Base-by-base conservation (phyloP, 163 green algal species). In the Scenedesmus sp. region DNA sequence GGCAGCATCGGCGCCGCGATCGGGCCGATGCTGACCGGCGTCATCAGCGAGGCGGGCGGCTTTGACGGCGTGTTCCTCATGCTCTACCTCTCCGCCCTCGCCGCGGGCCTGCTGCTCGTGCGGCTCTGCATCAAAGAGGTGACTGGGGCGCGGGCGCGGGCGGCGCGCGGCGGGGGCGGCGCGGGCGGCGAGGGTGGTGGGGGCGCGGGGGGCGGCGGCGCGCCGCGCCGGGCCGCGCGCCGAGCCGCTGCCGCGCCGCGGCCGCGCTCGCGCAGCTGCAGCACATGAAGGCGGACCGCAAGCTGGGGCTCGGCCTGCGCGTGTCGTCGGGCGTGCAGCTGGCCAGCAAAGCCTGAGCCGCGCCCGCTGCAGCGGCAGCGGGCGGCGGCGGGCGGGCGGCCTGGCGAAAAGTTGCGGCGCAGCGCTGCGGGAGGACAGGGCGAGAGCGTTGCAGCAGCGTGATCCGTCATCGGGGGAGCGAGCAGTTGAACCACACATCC, bases 51-150 rank as follows among this genome's bases (percentile, higher is more conserved):
- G 75, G 81, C 70, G 50, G 91, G 93, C 33, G 92, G 91, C 60
- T 97, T 97, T 80, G 87, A 95, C 71, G 89, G 93, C 60, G 93
- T 97, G 2, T 97, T 97, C 56, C 62, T 80, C 26, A 97, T 97
- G 93, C 84, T 97, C 4, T 97, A 97, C 82, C 45, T 62, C n/a
- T 78, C 85, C 18, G 89, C 89, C 0, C 34, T 90, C 24, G 77
- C 73, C 33, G 92, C 93, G 15, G 92, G 88, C 18, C 36, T 93
- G 53, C 84, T 97, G 70, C 79, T 97, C 24, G 7, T 60, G 0
- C 24, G 44, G 50, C 39, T 81, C 1, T 75, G 62, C 51, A 39
- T 67, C 28, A 81, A 81, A 36, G 74, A 81, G 74, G 74, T 81
- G 53, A 34, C n/a, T n/a, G n/a, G n/a, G n/a, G n/a, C n/a, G n/a